Percentiles rank a stretch among this genome's conserved stretches.
Conservation (phyloP, 2,329 filamentous ascomycete species). For the Alternaria alternata region DNA sequence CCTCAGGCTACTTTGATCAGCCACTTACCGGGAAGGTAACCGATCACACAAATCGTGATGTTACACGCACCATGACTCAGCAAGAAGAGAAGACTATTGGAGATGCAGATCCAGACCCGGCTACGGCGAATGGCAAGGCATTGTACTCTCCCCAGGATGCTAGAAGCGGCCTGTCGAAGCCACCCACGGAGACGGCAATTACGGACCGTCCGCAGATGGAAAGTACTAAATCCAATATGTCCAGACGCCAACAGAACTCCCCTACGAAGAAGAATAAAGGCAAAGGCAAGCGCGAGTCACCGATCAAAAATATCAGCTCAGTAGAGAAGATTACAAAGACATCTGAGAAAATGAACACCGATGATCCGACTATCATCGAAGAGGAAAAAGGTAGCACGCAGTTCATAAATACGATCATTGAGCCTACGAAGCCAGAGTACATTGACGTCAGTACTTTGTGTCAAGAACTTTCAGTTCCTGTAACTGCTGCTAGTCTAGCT, state of each 20-base stretch:
- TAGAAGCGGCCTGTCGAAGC: conserved; percentile 41
- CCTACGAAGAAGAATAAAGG: conserved; percentile 15
- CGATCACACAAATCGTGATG: conserved; percentile 2
- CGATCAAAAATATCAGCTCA: not conserved
- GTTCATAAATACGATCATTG: not conserved
- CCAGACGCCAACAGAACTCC: conserved; percentile 24
- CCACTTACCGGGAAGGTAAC: conserved; percentile 1
- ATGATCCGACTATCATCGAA: not conserved
- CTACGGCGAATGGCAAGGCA: not conserved
- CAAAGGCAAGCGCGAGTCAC: conserved; percentile 1
- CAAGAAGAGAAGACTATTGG: conserved; percentile 2
- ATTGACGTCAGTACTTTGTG: not conserved
- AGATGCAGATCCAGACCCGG: not conserved
- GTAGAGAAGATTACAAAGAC: not conserved
- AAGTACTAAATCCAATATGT: conserved; percentile 29
- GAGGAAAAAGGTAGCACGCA: not conserved
- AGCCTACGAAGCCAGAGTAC: not conserved
- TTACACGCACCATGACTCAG: conserved; percentile 4
- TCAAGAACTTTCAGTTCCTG: not conserved
- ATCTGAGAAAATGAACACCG: not conserved
- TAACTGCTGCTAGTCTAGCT: not conserved
- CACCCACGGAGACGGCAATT: conserved; percentile 7
- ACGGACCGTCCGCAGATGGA: not conserved
- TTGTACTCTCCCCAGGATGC: conserved; percentile 50
- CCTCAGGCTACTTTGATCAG: conserved; percentile 1